phyloP scores from a whole-genome alignment of 441 rosid genomes.

The Dalechampia spathulata region DNA sequence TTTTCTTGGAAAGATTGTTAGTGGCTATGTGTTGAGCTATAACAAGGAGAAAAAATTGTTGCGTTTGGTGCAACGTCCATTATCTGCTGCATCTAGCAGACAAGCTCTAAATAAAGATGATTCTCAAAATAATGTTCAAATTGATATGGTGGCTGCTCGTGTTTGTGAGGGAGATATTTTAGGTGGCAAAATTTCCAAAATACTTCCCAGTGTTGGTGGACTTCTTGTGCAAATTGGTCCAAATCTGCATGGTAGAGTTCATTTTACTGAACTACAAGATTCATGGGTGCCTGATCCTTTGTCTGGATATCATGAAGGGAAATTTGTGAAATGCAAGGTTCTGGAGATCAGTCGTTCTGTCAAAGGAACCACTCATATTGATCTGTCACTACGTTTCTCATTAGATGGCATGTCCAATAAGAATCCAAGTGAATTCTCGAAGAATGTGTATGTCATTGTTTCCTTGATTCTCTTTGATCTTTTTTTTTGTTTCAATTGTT shows the following conservation, averaged over 20 bases:
- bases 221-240: conserved; percentile 88
- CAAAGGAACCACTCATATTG: conserved; percentile 64
- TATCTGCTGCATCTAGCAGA: conserved; percentile 22
- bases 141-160: conserved; percentile 35
- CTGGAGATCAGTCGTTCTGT: conserved; percentile 62
- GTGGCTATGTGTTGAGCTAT: conserved; percentile 57
- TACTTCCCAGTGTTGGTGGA: conserved; percentile 80
- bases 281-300: conserved; percentile 71
- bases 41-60: conserved; percentile 65
- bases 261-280: conserved; percentile 77
- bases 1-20: conserved; percentile 57
- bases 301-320: conserved; percentile 65
- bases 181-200: conserved; percentile 81
- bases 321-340: conserved; percentile 92
- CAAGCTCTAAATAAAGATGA: conserved; percentile 21
- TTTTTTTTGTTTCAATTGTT: not conserved
- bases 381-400: conserved; percentile 64
- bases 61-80: conserved; percentile 64
- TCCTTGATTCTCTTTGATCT: not conserved
- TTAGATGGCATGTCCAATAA: conserved; percentile 53
- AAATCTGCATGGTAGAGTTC: conserved; percentile 71
- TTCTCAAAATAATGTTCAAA: conserved; percentile 20
- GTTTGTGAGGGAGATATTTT: conserved; percentile 70
- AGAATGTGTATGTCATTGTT: conserved; percentile 42
- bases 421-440: conserved; percentile 30